Conservation (phyloP, 345 rosid genomes). For the Clausena lansium region DNA sequence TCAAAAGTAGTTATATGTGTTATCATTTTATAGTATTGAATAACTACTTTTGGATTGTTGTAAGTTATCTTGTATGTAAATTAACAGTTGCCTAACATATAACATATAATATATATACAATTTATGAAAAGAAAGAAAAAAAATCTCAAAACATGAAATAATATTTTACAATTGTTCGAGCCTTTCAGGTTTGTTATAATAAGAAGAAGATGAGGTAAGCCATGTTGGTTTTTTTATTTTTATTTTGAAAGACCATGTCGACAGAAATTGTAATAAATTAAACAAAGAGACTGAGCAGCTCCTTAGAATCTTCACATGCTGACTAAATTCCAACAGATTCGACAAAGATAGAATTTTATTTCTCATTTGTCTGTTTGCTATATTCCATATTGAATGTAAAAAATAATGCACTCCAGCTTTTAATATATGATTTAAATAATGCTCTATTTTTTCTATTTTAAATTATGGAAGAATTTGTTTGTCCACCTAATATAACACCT, state of each 20-base stretch:
- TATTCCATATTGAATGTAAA: slow-evolving; percentile 9
- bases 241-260: too few species aligned
- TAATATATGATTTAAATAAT: not conserved
- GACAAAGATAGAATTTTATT: slow-evolving; percentile 23
- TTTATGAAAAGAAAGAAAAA: too few species aligned
- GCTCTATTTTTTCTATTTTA: not conserved
- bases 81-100: too few species aligned
- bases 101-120: too few species aligned
- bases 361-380: not conserved
- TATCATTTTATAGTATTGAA: too few species aligned
- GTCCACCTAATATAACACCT: slow-evolving; percentile 40
- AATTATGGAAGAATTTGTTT: slow-evolving; percentile 26
- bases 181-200: not conserved
- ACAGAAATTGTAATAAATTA: slow-evolving; percentile 1
- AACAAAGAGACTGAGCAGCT: not conserved
- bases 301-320: slow-evolving; percentile 22
- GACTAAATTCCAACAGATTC: slow-evolving; percentile 30
- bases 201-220: slow-evolving; percentile 7
- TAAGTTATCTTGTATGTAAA: too few species aligned
- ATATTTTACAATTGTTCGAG: not conserved
- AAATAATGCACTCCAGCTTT: not conserved
- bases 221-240: not conserved
- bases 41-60: too few species aligned
- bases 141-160: too few species aligned
- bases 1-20: too few species aligned